A percentile compares a stretch with the other conserved stretches of the same genome.
These are phyloP conservation scores for Trapa incisa DNA, from an alignment of 345 rosid species.

Conservation along the genomic window DNA sequence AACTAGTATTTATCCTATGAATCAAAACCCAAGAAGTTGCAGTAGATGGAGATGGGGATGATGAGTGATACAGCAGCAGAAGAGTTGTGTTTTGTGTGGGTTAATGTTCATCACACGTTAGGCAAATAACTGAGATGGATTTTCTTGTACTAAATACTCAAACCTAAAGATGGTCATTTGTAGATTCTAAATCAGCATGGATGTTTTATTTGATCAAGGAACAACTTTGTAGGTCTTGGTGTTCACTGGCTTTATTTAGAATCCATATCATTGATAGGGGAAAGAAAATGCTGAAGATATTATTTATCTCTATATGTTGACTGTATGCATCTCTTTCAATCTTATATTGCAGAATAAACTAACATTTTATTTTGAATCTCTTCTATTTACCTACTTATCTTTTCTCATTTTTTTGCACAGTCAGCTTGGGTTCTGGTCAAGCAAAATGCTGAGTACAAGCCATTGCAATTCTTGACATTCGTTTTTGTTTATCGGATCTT, in stretches of 20 bases:
- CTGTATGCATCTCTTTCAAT: not conserved
- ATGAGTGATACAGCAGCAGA: too few species aligned
- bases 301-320: not conserved
- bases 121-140: too few species aligned
- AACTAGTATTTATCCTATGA: too few species aligned
- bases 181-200: not conserved
- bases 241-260: not conserved
- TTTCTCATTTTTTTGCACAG: slow-evolving; percentile 32
- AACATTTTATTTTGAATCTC: not conserved
- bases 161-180: not conserved
- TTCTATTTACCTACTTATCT: not conserved
- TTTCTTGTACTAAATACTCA: too few species aligned
- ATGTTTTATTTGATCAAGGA: not conserved
- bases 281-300: not conserved
- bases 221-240: not conserved
- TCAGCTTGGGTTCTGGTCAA: slow-evolving; percentile 70
- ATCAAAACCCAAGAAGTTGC: too few species aligned
- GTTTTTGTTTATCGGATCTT: slow-evolving; percentile 79
- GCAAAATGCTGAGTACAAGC: slow-evolving; percentile 73
- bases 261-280: not conserved
- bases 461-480: slow-evolving; percentile 87
- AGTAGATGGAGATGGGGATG: too few species aligned
- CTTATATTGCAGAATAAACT: not conserved
- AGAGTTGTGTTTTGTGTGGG: too few species aligned
- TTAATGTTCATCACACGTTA: too few species aligned